Percentiles rank a stretch among this genome's conserved stretches.
These are phyloP conservation scores for Phlebopus sp. DNA, from an alignment of 1,284 basidiomycete genomes.

Conservation along the genomic window DNA sequence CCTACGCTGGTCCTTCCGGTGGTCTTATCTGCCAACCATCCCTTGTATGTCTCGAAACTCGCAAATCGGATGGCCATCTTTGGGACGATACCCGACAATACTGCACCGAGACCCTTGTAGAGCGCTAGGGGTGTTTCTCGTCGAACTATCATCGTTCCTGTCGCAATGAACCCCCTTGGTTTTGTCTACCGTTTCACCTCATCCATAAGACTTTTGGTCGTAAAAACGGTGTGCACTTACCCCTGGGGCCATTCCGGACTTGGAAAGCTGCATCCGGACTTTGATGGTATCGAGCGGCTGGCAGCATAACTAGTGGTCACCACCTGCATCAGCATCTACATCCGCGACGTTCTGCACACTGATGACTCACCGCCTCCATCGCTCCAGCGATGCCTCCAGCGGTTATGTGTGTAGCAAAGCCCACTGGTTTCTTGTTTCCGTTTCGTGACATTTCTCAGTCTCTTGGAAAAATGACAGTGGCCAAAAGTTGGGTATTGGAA, in stretches of 20 bases:
- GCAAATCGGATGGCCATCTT: slow-evolving; percentile 99
- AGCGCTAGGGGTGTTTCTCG: slow-evolving; percentile 94
- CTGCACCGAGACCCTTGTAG: slow-evolving; percentile 99
- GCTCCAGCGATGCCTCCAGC: slow-evolving; percentile 91
- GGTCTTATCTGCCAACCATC: slow-evolving; percentile 68
- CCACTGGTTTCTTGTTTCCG: slow-evolving; percentile 67
- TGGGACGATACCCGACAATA: slow-evolving; percentile 94
- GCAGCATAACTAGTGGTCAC: slow-evolving; percentile 55
- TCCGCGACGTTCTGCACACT: not conserved
- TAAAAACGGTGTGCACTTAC: slow-evolving; percentile 57
- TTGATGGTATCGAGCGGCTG: slow-evolving; percentile 96
- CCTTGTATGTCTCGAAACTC: slow-evolving; percentile 95
- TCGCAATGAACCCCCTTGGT: slow-evolving; percentile 91
- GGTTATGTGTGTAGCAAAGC: slow-evolving; percentile 86
- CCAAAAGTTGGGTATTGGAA: not conserved
- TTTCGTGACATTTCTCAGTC: slow-evolving; percentile 54
- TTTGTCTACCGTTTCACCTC: slow-evolving; percentile 62
- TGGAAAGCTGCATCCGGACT: slow-evolving; percentile 96
- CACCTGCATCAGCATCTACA: not conserved
- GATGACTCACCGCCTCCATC: slow-evolving; percentile 78
- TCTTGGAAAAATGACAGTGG: not conserved
- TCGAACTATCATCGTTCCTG: slow-evolving; percentile 84
- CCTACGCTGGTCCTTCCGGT: slow-evolving; percentile 78
- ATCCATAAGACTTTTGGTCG: slow-evolving; percentile 55
- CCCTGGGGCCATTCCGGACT: slow-evolving; percentile 72